Evolutionary conservation across 2,329 filamentous ascomycete genomes (phyloP), one percentile per base, ranked within the genome.

Genomic region (Cladorrhinum sp.): DNA sequence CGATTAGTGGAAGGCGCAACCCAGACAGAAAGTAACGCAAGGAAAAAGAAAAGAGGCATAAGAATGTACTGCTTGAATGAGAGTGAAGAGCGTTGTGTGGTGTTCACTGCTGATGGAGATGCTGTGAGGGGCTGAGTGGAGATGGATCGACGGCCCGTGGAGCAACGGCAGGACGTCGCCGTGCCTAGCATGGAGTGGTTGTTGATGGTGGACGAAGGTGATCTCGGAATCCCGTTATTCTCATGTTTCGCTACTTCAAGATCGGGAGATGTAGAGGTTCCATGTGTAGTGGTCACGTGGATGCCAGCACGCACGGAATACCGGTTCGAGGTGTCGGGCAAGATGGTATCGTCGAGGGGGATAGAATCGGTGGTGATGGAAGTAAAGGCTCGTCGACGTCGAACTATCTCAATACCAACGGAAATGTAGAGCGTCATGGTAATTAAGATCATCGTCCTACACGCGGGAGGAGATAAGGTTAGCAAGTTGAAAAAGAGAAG

Each of bases 401-500:
- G 68, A 29, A 69, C 61, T 36, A 75, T 73, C 55, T 72, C 69
- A 63, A 71, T 61, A 16, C 72, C 73, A 24, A 75, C 72, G 58
- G 85, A 67, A 38, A 73, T 72, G 67, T 87, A 78, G 29, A 86
- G 66, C 2, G 77, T 65, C 2, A 69, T 61, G 27, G 65, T 66
- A 41, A 68, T 45, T 2, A 66, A 25, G 22, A 75, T 72, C 18
- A 67, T 58, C 12, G 72, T 57, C 73, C 73, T 75, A 32, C 10
- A 24, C 8, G 25, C 2, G n/a, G 16, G 41, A 1, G 20, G 23
- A 18, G 49, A 13, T 60, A 38, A 10, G 22, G 7, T 13, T 3
- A 20, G 1, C 7, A 2, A 45, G 32, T 1, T 9, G 16, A 8
- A 48, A 41, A 38, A 5, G 12, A 27, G 52, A 27, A 2, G 16